phyloP scores from a whole-genome alignment of 2,329 filamentous ascomycete genomes.

The Apiospora pterosperma region DNA sequence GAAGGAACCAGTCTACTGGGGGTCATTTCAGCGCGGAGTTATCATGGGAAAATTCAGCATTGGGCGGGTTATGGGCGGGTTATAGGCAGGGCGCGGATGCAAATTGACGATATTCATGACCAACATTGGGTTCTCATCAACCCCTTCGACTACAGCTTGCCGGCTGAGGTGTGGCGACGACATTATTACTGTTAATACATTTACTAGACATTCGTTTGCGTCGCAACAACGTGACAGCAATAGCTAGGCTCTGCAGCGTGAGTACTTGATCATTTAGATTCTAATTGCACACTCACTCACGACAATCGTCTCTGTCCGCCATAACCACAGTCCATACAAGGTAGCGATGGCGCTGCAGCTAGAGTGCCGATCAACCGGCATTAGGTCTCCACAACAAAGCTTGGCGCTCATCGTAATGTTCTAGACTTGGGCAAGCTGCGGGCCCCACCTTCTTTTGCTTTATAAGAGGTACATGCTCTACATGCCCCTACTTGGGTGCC shows the following conservation, averaged over 20 bases:
- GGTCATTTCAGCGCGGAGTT: constrained; percentile 5
- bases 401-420: background rate
- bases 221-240: background rate
- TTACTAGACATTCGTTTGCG: background rate
- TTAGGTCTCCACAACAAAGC: background rate
- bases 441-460: background rate
- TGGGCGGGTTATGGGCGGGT: background rate
- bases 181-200: background rate
- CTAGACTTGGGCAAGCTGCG: background rate
- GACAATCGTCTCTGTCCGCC: too few species aligned
- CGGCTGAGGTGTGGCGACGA: background rate
- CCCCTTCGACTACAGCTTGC: background rate
- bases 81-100: background rate
- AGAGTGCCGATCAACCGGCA: background rate
- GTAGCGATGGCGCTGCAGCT: background rate
- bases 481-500: background rate
- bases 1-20: background rate
- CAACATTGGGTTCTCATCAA: background rate
- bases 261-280: background rate
- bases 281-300: background rate
- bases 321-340: too few species aligned
- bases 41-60: background rate
- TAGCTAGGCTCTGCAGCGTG: background rate
- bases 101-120: constrained; percentile 5
- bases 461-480: too few species aligned